Evolutionary conservation across 352 stramenopile genomes (phyloP), one percentile per base, ranked within the genome.

Genomic region (Globisporangium recalcitrans): DNA sequence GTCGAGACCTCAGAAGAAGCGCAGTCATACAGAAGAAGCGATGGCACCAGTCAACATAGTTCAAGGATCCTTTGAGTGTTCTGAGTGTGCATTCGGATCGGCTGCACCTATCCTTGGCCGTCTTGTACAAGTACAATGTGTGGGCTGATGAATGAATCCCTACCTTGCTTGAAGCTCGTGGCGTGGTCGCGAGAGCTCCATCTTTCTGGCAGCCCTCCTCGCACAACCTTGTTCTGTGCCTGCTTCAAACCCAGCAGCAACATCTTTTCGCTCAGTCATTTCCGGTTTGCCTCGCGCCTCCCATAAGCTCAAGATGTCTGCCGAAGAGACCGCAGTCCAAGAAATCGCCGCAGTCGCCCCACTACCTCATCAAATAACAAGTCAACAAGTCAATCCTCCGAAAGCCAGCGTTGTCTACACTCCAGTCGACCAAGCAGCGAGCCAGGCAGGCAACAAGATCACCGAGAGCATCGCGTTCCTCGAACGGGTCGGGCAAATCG

Each of bases 401-500:
- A 14, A 51, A 21, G 11, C 19, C 31, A 9, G 29, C n/a, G 21
- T 26, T 10, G 52, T 14, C 9, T 29, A 31, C 19, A 14, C 9
- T 14, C 42, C 42, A 19, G 16, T 44, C 16, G 52, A 58, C 34
- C 9, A 32, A 24, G 34, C 31, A 6, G 32, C 52, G 8, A 46
- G 16, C 21, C 52, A 58, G 21, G 52, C 52, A 1, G 52, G 32
- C n/a, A 16, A 2, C 14, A 61, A 53, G 44, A 40, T 61, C 27
- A 38, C 55, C 2, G 55, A 38, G 29, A 61, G 55, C 40, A 52
- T 61, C 40, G 40, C 42, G 26, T 44, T 42, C 16, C 63, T 65
- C 9, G 40, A 40, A 22, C 40, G 29, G 10, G 53, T 69, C 29
- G 57, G 61, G 21, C 56, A 65, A 13, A 32, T 69, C 24, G 63